Base-by-base conservation (phyloP, 805 yeast genomes). In the Wickerhamiella azymoides region DNA sequence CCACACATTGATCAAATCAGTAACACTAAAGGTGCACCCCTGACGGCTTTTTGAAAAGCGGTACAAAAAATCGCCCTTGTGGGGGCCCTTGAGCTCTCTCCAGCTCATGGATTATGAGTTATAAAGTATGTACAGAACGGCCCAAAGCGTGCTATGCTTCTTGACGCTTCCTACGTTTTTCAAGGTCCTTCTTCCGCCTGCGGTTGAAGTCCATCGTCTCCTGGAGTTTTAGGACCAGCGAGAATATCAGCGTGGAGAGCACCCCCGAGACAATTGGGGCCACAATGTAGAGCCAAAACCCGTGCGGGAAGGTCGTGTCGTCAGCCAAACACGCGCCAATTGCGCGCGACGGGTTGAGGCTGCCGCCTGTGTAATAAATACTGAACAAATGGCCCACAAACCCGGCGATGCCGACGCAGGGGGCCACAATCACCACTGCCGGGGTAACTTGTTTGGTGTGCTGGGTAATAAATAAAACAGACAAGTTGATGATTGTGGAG, bases 261-360 rank as follows among this genome's bases (percentile, higher is more conserved):
- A 42, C 30, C 11, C 40, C 37, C 14, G 40, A 35, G 7, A 17
- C 27, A 8, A 42, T 10, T 2, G 45, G 45, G 7, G 45, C 39
- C 6, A 42, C 28, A 27, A 42, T 36, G 21, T 42, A 42, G 9
- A 42, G 33, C 45, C 45, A 42, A 26, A 42, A 42, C 8, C 32
- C 28, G 9, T 14, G 26, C n/a, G 45, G 45, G 25, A 42, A 42
- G 3, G 17, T 14, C 2, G 25, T 39, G 8, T 32, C 17, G 28
- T 42, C 36, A 2, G 45, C 45, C 17, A 42, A 16, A 26, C 45
- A 42, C 2, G 45, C 39, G n/a, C 95, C 95, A 48, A 84, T 73
- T 28, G 84, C 69, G 70, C 95, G 77, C 39, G 95, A 94, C 48
- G 94, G 94, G 72, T 84, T 84, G 58, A 84, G 69, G 61, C 94